Evolutionary conservation across 306 rosid species (phyloP).

Genomic region (Rosa rugosa): DNA sequence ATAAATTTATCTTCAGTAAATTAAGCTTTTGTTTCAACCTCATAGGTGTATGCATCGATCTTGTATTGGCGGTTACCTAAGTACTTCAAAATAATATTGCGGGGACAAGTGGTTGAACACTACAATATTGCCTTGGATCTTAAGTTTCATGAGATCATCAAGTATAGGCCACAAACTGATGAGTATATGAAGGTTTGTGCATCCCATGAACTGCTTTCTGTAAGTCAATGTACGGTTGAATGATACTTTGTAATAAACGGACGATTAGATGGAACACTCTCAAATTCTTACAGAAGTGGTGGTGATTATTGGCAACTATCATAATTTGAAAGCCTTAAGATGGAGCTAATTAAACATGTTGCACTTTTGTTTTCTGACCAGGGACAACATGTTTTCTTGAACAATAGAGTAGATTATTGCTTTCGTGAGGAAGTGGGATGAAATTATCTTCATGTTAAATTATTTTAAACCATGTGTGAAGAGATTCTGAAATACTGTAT

Average conservation of each 20-base stretch:
- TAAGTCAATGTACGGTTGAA: not conserved
- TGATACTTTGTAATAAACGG: not conserved
- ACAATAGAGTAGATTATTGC: not conserved
- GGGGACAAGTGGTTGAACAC: constrained; percentile 65
- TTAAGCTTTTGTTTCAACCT: constrained; percentile 28
- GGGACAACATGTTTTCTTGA: not conserved
- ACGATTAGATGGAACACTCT: not conserved
- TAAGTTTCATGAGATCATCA: constrained; percentile 50
- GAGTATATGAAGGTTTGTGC: constrained; percentile 55
- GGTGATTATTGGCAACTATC: not conserved
- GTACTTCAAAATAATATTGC: constrained; percentile 59
- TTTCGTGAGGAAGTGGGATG: not conserved
- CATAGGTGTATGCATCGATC: constrained; percentile 79
- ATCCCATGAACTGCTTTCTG: not conserved
- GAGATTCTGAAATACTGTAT: not conserved
- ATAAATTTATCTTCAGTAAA: not conserved
- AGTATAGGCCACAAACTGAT: constrained; percentile 57
- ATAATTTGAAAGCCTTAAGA: not conserved
- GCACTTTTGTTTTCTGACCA: not conserved
- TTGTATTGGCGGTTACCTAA: constrained; percentile 69
- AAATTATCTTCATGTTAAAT: not conserved
- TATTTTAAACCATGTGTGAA: not conserved
- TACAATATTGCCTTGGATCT: constrained; percentile 76
- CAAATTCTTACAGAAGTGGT: not conserved
- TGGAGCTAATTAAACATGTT: not conserved